These are phyloP conservation scores for Collybiopsis luxurians DNA, from an alignment of 768 basidiomycete genomes.

Conservation along the genomic window DNA sequence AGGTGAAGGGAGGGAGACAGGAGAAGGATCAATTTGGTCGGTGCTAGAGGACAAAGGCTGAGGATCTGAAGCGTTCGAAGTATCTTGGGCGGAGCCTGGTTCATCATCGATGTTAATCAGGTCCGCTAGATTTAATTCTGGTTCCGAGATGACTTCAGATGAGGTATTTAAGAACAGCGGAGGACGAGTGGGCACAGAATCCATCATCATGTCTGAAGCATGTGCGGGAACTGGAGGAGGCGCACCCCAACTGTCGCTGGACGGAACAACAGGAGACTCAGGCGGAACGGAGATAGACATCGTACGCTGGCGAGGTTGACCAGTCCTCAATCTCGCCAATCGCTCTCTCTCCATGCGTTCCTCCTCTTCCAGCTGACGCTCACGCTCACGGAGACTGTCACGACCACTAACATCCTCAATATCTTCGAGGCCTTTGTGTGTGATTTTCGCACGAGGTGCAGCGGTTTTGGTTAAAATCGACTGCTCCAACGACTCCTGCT, in stretches of 20 bases:
- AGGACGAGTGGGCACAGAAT: slow-evolving; percentile 5
- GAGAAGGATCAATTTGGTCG: slow-evolving; percentile 10
- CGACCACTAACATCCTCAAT: slow-evolving; percentile 75
- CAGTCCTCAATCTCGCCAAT: slow-evolving; percentile 55
- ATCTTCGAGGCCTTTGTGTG: slow-evolving; percentile 90
- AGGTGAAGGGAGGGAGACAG: slow-evolving; percentile 19
- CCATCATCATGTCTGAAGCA: slow-evolving; percentile 15
- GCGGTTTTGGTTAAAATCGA: slow-evolving; percentile 75
- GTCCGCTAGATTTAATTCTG: slow-evolving; percentile 71
- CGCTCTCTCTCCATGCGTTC: slow-evolving; percentile 71
- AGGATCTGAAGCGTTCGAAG: slow-evolving; percentile 12
- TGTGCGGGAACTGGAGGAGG: slow-evolving; percentile 57
- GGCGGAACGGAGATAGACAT: slow-evolving; percentile 66
- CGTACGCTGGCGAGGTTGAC: slow-evolving; percentile 44
- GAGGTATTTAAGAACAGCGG: slow-evolving; percentile 28
- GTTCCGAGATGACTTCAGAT: slow-evolving; percentile 47
- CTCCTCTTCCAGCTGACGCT: slow-evolving; percentile 62
- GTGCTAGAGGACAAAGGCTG: slow-evolving; percentile 13
- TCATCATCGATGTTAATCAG: slow-evolving; percentile 79
- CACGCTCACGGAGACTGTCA: slow-evolving; percentile 41
- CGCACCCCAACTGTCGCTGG: slow-evolving; percentile 56
- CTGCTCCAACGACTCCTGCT: slow-evolving; percentile 80
- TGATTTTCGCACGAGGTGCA: slow-evolving; percentile 76
- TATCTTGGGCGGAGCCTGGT: slow-evolving; percentile 20
- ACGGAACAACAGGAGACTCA: slow-evolving; percentile 59